Percentiles rank a stretch among this genome's conserved stretches.
Evolutionary conservation across 2,329 filamentous ascomycete species (phyloP).

Genomic region (Cladosporium austrohemisphaericum): DNA sequence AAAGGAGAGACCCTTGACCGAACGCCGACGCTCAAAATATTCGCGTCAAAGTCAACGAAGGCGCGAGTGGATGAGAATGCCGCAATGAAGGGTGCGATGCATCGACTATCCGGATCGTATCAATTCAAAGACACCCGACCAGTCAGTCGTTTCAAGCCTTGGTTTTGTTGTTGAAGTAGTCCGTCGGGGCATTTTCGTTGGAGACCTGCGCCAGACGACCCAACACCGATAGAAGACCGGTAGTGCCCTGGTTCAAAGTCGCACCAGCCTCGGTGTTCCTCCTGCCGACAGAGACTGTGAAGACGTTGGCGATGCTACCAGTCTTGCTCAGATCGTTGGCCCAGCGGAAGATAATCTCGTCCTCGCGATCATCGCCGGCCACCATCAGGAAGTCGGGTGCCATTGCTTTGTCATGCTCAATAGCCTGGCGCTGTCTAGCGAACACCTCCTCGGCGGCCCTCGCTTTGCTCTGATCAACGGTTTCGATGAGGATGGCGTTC

Average conservation of each 20-base stretch:
- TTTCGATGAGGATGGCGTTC: conserved; percentile 77
- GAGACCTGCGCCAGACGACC: conserved; percentile 32
- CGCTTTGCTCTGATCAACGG: conserved; percentile 80
- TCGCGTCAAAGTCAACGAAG: no score
- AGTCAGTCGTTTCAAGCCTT: not conserved
- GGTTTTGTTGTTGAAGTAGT: conserved; percentile 17
- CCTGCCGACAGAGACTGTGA: conserved; percentile 81
- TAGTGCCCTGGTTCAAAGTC: conserved; percentile 86
- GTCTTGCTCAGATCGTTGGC: conserved; percentile 71
- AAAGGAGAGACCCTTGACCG: not conserved
- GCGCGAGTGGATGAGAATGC: no score
- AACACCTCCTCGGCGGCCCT: conserved; percentile 76
- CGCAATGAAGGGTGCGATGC: not conserved
- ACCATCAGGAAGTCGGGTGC: conserved; percentile 82
- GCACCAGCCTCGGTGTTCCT: conserved; percentile 83
- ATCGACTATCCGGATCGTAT: not conserved
- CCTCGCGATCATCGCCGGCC: conserved; percentile 84
- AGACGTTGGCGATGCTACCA: conserved; percentile 53
- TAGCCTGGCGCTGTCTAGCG: conserved; percentile 28
- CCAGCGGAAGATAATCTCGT: conserved; percentile 93
- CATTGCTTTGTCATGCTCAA: conserved; percentile 25
- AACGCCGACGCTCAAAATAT: not conserved
- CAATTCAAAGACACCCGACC: not conserved
- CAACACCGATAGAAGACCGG: conserved; percentile 54
- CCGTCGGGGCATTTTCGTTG: conserved; percentile 18